Evolutionary conservation across 2,329 filamentous ascomycete genomes (phyloP).

Genomic region (Elsinoe fawcettii): DNA sequence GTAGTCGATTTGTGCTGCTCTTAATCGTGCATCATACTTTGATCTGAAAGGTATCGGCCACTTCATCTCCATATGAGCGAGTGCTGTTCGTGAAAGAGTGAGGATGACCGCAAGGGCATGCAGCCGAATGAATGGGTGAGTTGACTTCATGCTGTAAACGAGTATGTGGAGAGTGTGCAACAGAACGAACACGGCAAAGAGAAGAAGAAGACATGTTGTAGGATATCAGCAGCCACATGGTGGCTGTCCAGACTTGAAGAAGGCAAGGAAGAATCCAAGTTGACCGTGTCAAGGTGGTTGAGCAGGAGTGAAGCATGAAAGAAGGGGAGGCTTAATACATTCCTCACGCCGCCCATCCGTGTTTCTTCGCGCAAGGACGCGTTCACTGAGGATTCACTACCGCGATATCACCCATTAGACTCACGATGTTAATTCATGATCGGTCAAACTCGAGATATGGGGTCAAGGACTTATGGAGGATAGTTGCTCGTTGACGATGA

Average conservation of each 20-base stretch:
- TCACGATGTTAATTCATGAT: too few species aligned
- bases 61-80: slow-evolving; percentile 49
- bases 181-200: background rate
- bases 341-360: background rate
- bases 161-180: background rate
- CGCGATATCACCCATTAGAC: background rate
- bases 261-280: slow-evolving; percentile 10
- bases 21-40: slow-evolving; percentile 38
- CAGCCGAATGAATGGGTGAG: background rate
- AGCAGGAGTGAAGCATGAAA: background rate
- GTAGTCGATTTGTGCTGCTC: slow-evolving; percentile 53
- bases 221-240: background rate
- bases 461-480: background rate
- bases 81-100: slow-evolving; percentile 11
- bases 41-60: slow-evolving; percentile 47
- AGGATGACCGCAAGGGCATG: background rate
- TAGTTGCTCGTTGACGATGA: background rate
- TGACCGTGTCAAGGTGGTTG: background rate
- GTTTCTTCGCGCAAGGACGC: background rate
- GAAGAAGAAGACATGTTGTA: background rate
- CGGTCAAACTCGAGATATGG: background rate
- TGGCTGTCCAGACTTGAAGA: slow-evolving; percentile 1
- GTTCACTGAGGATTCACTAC: background rate
- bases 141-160: background rate
- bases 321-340: slow-evolving; percentile 1